Percentiles rank a stretch among this genome's conserved stretches.
Evolutionary conservation across 257 asterid genomes (phyloP).

Genomic region (Buddleja alternifolia): DNA sequence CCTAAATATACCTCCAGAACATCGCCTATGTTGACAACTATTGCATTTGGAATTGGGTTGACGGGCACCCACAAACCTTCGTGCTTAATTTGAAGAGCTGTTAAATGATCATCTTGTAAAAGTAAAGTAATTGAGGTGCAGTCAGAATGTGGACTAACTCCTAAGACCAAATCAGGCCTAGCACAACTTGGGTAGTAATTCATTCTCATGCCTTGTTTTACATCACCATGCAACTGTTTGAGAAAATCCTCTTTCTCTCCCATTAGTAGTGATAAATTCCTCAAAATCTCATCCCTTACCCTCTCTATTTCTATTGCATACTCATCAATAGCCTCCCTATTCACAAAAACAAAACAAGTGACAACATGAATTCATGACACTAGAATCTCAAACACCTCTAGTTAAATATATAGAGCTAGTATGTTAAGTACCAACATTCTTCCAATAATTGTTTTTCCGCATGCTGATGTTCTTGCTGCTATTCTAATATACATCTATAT

Average conservation of each 20-base stretch:
- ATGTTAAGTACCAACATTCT: too few relatives aligned
- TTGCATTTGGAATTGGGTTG: conserved; percentile 43
- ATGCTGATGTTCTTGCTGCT: too few relatives aligned
- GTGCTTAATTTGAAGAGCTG: conserved; percentile 45
- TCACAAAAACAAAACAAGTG: not conserved
- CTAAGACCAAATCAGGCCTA: conserved; percentile 51
- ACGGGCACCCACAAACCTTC: conserved; percentile 47
- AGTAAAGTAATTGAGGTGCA: conserved; percentile 41
- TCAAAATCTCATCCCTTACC: conserved; percentile 39
- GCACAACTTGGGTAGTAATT: conserved; percentile 49
- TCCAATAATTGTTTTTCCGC: too few relatives aligned
- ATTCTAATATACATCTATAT: too few relatives aligned
- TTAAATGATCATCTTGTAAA: conserved; percentile 39
- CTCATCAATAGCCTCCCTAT: conserved; percentile 45
- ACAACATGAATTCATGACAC: not conserved
- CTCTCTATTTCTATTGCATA: conserved; percentile 39
- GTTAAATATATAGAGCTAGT: too few relatives aligned
- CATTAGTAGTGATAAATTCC: conserved; percentile 41
- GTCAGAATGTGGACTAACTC: conserved; percentile 54
- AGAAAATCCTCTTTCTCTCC: conserved; percentile 34
- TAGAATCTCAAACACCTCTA: too few relatives aligned
- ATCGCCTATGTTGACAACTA: conserved; percentile 52
- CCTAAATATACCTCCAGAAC: conserved; percentile 40
- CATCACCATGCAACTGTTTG: conserved; percentile 34
- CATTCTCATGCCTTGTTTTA: conserved; percentile 41